These are phyloP conservation scores for Fusarium decemcellulare DNA, from an alignment of 2,329 filamentous ascomycete species.

Conservation along the genomic window DNA sequence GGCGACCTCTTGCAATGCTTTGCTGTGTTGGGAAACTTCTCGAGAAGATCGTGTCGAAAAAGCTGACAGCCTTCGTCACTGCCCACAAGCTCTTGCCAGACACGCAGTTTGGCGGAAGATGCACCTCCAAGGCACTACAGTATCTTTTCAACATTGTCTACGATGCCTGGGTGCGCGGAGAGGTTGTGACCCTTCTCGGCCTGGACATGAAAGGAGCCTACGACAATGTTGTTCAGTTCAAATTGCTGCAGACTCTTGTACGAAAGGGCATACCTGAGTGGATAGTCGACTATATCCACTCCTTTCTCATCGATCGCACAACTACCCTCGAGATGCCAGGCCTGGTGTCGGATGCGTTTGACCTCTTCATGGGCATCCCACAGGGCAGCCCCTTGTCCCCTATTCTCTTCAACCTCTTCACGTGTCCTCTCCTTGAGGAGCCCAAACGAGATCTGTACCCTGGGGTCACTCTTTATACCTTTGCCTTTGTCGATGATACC, in stretches of 20 bases:
- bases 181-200: slow-evolving; percentile 5
- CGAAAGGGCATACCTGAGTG: not conserved
- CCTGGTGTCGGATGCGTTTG: not conserved
- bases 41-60: slow-evolving; percentile 7
- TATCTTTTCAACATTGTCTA: slow-evolving; percentile 3
- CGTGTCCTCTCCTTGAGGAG: not conserved
- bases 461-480: not conserved
- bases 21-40: slow-evolving; percentile 10
- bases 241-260: slow-evolving; percentile 6
- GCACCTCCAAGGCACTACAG: slow-evolving; percentile 5
- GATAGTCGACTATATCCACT: slow-evolving; percentile 11
- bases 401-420: not conserved
- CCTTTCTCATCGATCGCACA: slow-evolving; percentile 16
- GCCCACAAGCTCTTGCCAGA: not conserved
- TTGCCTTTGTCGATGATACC: not conserved
- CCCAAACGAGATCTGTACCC: too few species aligned
- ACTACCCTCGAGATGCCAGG: slow-evolving; percentile 2
- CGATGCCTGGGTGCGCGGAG: not conserved
- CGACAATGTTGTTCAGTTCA: not conserved
- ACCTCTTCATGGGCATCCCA: slow-evolving; percentile 1
- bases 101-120: slow-evolving; percentile 12
- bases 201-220: slow-evolving; percentile 29
- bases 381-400: slow-evolving; percentile 9
- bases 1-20: slow-evolving; percentile 15
- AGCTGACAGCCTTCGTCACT: not conserved